phyloP scores from a whole-genome alignment of 148 eudicot species.

The Linanthus parryae region DNA sequence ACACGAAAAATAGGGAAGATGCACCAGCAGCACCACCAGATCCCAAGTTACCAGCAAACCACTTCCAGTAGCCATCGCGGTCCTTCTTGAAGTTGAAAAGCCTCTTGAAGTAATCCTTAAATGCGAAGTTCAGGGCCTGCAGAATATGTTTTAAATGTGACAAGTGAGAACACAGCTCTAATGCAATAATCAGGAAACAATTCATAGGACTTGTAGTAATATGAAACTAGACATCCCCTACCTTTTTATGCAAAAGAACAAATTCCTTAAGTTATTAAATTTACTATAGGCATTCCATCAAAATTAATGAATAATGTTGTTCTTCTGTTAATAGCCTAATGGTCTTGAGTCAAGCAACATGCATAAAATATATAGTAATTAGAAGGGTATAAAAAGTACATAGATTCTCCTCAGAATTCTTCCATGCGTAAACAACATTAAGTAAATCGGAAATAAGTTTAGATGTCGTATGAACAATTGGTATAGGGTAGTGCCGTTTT shows the following conservation, averaged over 20 bases:
- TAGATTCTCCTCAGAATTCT: too few relatives aligned
- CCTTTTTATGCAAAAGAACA: background rate
- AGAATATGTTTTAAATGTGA: background rate
- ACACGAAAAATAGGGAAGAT: conserved; percentile 5
- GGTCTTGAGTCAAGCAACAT: too few relatives aligned
- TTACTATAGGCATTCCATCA: background rate
- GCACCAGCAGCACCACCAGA: conserved; percentile 16
- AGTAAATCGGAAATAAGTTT: too few relatives aligned
- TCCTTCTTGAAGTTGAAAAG: conserved; percentile 15
- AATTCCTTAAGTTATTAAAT: background rate
- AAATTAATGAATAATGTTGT: background rate
- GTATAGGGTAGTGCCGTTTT: too few relatives aligned
- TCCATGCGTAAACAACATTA: too few relatives aligned
- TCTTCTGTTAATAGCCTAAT: too few relatives aligned
- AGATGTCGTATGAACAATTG: too few relatives aligned
- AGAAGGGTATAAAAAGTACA: too few relatives aligned
- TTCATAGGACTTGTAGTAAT: too few relatives aligned
- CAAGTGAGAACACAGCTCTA: background rate
- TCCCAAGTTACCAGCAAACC: conserved; percentile 13
- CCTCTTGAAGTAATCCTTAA: conserved; percentile 14
- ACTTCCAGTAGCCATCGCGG: conserved; percentile 16
- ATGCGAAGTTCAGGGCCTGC: conserved; percentile 14
- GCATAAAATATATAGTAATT: too few relatives aligned
- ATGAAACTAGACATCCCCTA: too few relatives aligned
- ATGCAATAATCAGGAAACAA: background rate